These are phyloP conservation scores for Pichia paraexigua DNA, from an alignment of 805 yeast genomes.

Conservation along the genomic window DNA sequence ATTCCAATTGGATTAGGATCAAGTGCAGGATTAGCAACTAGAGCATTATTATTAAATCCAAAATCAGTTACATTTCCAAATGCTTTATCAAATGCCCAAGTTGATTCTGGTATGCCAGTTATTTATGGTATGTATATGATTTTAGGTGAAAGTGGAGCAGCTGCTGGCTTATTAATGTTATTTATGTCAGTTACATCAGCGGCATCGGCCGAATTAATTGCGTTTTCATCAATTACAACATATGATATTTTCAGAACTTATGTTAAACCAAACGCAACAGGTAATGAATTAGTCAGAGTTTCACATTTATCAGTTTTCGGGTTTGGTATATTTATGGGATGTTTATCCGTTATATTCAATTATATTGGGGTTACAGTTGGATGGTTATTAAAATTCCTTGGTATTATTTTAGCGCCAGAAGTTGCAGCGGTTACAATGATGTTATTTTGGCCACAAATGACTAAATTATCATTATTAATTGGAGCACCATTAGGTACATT, in stretches of 20 bases:
- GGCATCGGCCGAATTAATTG: slow-evolving; percentile 35
- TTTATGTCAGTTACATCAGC: slow-evolving; percentile 40
- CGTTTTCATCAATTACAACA: slow-evolving; percentile 32
- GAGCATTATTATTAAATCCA: slow-evolving; percentile 28
- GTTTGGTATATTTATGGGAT: slow-evolving; percentile 38
- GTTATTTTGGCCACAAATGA: slow-evolving; percentile 30
- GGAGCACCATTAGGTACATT: slow-evolving; percentile 47
- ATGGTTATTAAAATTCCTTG: slow-evolving; percentile 34
- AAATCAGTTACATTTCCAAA: slow-evolving; percentile 36
- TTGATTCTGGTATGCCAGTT: slow-evolving; percentile 33
- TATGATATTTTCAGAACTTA: slow-evolving; percentile 36
- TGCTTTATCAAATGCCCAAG: slow-evolving; percentile 29
- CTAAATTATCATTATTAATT: slow-evolving; percentile 20
- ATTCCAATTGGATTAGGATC: slow-evolving; percentile 38
- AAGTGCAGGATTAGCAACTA: slow-evolving; percentile 32
- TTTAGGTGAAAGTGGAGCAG: slow-evolving; percentile 36
- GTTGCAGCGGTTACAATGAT: slow-evolving; percentile 29
- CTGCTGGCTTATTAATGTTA: slow-evolving; percentile 32
- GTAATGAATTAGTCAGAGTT: slow-evolving; percentile 29
- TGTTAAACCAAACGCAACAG: slow-evolving; percentile 33
- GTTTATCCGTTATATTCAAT: slow-evolving; percentile 32
- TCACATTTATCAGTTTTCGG: slow-evolving; percentile 29
- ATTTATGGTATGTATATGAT: slow-evolving; percentile 28
- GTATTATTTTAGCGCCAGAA: slow-evolving; percentile 33
- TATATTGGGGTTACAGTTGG: slow-evolving; percentile 35